Evolutionary conservation across 1,139 yeast genomes (phyloP), one percentile per base, ranked within the genome.

Genomic region (Saccharomyces hybrid): DNA sequence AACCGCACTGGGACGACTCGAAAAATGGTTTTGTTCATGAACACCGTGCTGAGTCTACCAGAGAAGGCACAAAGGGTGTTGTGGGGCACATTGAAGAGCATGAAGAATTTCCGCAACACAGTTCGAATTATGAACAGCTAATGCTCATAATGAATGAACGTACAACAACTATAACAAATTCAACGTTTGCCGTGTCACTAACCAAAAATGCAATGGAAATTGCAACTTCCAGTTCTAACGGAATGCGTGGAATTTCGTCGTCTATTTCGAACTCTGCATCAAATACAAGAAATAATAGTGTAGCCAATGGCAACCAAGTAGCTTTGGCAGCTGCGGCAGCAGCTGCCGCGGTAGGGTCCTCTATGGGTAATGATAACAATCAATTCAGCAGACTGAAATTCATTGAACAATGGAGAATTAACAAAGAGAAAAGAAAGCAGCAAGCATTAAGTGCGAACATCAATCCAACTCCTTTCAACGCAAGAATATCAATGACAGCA

Each of bases 91-190:
- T 71, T 51, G 80, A 79, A 32, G 67, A 83, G 50, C 88, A 83
- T 62, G 88, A 83, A 63, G 88, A 83, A 57, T 68, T 76, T 44
- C 80, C 82, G 11, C 96, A 88, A 65, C 87, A 87, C 63, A 85
- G 88, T 41, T 83, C 91, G 2, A 95, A 90, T 60, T 90, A 88
- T 70, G 98, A 93, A 70, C 96, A 88, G 67, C 76, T 90, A 66
- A 91, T 93, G 98, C 73, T 82, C 44, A 66, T 71, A 2, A 64
- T 72, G 70, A 69, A 64, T 52, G 75, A 71, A 50, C 65, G 69
- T 49, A 67, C 71, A 0, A 63, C 67, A 5, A 64, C 69, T 4
- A 61, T 72, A 1, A 62, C 72, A 5, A 71, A 65, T 46, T 64
- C 73, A 8, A 65, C 71, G 1, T 63, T 66, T 48, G 68, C 71